Base-by-base conservation (phyloP, 2,329 filamentous ascomycete species). In the Juglanconis sp. region DNA sequence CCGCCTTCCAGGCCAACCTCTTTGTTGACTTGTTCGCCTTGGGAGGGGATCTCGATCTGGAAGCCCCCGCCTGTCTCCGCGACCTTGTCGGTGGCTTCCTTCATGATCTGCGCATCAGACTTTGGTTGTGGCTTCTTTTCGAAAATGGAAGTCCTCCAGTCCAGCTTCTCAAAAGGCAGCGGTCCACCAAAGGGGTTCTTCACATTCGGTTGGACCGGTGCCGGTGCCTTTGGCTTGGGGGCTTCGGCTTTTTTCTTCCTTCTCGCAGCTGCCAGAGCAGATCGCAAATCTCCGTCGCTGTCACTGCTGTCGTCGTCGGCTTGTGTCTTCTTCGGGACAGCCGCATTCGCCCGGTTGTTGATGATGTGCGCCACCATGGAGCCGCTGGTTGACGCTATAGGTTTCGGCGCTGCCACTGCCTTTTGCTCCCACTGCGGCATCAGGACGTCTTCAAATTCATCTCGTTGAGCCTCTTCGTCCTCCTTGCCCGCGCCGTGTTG, bases 111-210 rank as follows among this genome's bases (percentile, higher is more conserved):
- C 15, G 9, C 55, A 31, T 63, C 58, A 32, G 61, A 53, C 11
- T 61, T 61, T 13, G 58, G 47, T 49, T 68, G 68, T 8, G 68
- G 66, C 58, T 77, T 79, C 64, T 78, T 80, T 5, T 74, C 74
- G 62, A 86, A 87, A 2, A 87, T 77, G 1, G 80, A 82, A 2
- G 84, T 87, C 55, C 84, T 87, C 80, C 83, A 87, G 49, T 89
- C 86, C 1, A 96, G 80, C 69, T 92, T 94, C 67, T 96, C 92
- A 69, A 99, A 99, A 0, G 95, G 95, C 5, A 99, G 74, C 0
- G 93, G 92, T 0, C 94, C 94, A 65, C 85, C 85, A 69, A 96
- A 86, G 0, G 85, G 80, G 66, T 86, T 85, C 65, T 83, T 85
- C 40, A 82, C 78, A 53, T 84, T 86, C 9, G 81, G 72, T n/a